Evolutionary conservation across 78 protist species (phyloP).

Genomic region (Dictyostelium firmibasis): DNA sequence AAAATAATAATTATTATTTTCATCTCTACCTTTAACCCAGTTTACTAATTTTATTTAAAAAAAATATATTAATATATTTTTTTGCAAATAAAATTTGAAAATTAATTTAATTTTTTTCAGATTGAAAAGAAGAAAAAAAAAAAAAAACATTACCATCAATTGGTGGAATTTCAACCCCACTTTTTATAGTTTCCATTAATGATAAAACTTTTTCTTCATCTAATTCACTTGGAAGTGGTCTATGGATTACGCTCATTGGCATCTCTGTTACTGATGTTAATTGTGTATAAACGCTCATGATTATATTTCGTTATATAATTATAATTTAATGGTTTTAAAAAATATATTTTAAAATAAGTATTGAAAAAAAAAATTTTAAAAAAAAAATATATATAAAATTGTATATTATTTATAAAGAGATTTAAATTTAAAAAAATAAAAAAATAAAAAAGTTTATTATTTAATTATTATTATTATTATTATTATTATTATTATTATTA

Average conservation of each 20-base stretch:
- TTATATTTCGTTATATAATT: neutral
- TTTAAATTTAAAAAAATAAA: too few species aligned
- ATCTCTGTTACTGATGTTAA: constrained; percentile 29
- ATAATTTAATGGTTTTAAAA: too few species aligned
- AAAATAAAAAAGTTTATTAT: too few species aligned
- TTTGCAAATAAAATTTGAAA: too few species aligned
- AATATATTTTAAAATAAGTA: too few species aligned
- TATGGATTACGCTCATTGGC: constrained; percentile 60
- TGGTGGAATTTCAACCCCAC: constrained; percentile 18
- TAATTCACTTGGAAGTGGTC: constrained; percentile 35
- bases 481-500: too few species aligned
- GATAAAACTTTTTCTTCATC: constrained; percentile 57
- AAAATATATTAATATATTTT: neutral
- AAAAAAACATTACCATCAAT: constrained; percentile 33
- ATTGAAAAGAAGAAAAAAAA: too few species aligned
- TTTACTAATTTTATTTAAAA: neutral
- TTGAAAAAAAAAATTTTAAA: too few species aligned
- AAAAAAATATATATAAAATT: too few species aligned
- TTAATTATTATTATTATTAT: too few species aligned
- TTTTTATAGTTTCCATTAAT: constrained; percentile 43
- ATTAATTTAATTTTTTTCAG: too few species aligned
- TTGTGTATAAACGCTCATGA: constrained; percentile 56
- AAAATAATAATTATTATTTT: constrained; percentile 45
- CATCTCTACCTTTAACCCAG: constrained; percentile 22
- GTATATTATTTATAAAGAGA: too few species aligned